Evolutionary conservation across 768 basidiomycete species (phyloP), one percentile per base, ranked within the genome.

Genomic region (Symmetrospora coprosmae): DNA sequence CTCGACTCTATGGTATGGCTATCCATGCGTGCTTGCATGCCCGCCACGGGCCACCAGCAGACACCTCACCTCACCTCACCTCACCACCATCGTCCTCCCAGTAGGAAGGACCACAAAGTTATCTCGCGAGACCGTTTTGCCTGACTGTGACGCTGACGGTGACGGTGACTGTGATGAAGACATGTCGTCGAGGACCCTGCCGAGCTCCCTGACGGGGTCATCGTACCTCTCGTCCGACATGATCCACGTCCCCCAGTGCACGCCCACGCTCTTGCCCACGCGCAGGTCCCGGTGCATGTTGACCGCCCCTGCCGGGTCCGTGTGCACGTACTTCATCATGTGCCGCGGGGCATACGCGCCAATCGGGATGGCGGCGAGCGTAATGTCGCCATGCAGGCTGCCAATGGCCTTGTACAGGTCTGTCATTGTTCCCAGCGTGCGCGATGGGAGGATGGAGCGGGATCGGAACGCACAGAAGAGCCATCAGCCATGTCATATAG

Each of bases 321-420:
- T 46, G 41, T 53, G 60, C 16, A 61, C 27, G 7, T 28, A 47
- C 2, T 23, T 14, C 48, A 60, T 50, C 14, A 60, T 49, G 34
- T 34, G 50, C 8, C 59, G 25, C 6, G 72, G 72, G 19, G 69
- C 69, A 55, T 72, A 73, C 16, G 67, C 63, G 34, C 72, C 72
- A 23, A 73, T 73, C 1, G 72, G 71, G 48, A 73, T 71, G 9
- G 71, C 68, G 13, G 69, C 72, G 17, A 73, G 62, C 31, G 69
- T 65, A 19, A 72, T 59, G 2, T 68, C 66, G 0, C 71, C 71
- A 4, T 70, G 46, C 1, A 72, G 65, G 31, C 69, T 62, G 1
- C 72, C 72, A 34, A 71, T 66, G 17, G 69, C 70, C 37, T 69
- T 37, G 59, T 68, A 73, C 8, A 73, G 63, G 2, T 66, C 48